Evolutionary conservation across 805 yeast species (phyloP).

Genomic region (Spathaspora sp.): DNA sequence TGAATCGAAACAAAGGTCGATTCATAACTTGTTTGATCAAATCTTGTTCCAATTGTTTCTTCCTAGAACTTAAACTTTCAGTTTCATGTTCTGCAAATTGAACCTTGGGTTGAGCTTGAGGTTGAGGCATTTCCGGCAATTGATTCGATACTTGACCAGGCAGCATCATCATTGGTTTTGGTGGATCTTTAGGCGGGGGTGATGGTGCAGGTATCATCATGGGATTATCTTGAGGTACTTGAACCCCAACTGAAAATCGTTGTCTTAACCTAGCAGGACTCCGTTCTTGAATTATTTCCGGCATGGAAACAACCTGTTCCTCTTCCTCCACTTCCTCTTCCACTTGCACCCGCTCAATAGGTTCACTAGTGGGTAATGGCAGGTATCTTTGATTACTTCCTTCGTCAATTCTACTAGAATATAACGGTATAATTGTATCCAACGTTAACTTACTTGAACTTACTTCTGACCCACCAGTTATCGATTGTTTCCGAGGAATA

Average conservation of each 20-base stretch:
- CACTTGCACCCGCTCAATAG: no score
- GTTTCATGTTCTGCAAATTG: slow-evolving; percentile 6
- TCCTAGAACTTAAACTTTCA: slow-evolving; percentile 18
- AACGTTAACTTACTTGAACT: slow-evolving; percentile 10
- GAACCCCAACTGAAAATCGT: slow-evolving; percentile 3
- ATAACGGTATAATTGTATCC: slow-evolving; percentile 11
- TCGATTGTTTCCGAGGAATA: neutral
- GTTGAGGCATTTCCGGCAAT: slow-evolving; percentile 22
- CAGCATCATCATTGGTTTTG: neutral
- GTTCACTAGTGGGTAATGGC: neutral
- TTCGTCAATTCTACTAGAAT: slow-evolving; percentile 6
- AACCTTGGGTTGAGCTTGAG: slow-evolving; percentile 13
- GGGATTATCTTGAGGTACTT: slow-evolving; percentile 1
- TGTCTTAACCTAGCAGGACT: no score
- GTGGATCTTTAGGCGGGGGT: slow-evolving; percentile 6
- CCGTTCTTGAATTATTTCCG: neutral
- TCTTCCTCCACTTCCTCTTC: neutral
- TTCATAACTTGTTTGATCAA: slow-evolving; percentile 32
- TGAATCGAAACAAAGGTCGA: slow-evolving; percentile 22
- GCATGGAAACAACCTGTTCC: neutral
- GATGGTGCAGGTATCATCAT: slow-evolving; percentile 1
- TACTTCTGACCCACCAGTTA: slow-evolving; percentile 17
- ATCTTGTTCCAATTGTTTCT: slow-evolving; percentile 21
- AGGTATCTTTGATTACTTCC: neutral
- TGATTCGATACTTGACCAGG: slow-evolving; percentile 9